Evolutionary conservation across 2,329 filamentous ascomycete genomes (phyloP).

Genomic region (Calonectria montana): DNA sequence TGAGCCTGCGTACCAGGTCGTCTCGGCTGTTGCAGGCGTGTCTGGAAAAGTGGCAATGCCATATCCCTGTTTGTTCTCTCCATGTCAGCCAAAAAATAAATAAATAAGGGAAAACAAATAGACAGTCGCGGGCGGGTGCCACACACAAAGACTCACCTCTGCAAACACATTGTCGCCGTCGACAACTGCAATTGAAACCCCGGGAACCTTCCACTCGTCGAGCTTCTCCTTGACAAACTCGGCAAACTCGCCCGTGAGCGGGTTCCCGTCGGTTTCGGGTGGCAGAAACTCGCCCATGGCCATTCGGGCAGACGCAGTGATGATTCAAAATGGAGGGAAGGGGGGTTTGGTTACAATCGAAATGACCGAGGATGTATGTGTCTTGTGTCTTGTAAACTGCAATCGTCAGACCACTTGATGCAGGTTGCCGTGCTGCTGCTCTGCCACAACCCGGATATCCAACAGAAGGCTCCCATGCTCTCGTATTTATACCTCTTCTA

Average conservation of each 20-base stretch:
- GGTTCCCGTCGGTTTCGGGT: neutral
- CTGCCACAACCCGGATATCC: no score
- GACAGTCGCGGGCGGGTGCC: no score
- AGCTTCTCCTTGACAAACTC: slow-evolving; percentile 23
- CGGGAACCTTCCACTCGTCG: slow-evolving; percentile 43
- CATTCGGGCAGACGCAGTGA: neutral
- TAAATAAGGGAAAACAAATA: neutral
- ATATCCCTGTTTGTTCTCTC: slow-evolving; percentile 37
- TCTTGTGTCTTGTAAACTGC: neutral
- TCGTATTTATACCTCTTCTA: neutral
- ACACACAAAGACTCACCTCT: slow-evolving; percentile 28
- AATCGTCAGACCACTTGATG: neutral
- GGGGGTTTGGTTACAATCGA: neutral
- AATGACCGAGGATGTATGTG: no score
- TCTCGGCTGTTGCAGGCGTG: slow-evolving; percentile 56
- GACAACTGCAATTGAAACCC: slow-evolving; percentile 42
- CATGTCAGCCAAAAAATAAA: neutral
- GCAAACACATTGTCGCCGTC: slow-evolving; percentile 40
- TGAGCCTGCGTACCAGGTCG: slow-evolving; percentile 66
- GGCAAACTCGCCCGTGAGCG: slow-evolving; percentile 14
- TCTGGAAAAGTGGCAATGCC: slow-evolving; percentile 48
- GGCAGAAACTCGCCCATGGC: neutral
- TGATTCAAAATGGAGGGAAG: neutral
- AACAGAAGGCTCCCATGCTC: neutral
- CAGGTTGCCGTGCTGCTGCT: neutral